Base-by-base conservation (phyloP, 768 basidiomycete genomes). In the Suillus cothurnatus region DNA sequence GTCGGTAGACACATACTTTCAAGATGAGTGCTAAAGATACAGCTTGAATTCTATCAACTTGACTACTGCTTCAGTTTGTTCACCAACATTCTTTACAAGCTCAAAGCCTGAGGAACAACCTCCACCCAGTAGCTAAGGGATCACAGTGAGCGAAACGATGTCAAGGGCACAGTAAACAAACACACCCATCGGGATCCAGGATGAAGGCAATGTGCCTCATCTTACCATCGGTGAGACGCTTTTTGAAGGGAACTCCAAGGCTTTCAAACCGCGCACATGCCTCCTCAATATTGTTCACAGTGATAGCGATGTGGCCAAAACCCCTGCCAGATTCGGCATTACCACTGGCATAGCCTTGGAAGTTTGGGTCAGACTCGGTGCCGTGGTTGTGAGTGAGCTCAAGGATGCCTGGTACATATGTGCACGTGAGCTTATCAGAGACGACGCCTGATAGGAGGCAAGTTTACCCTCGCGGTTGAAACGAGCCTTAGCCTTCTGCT, bases 341-440 rank as follows among this genome's bases (percentile, higher is more conserved):
- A 1, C 97, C 97, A 71, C 77, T 90, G 12, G 88, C 83, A 75
- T 97, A 98, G 41, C 94, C 95, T 70, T 87, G 75, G 82, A 95
- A 95, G 67, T 77, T 78, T 61, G 87, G 70, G 74, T 96, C 91
- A 63, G 78, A 80, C 79, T 99, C 97, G 64, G 94, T 93, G 63
- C 95, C 94, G 75, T 95, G 93, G 81, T 95, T 94, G 80, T 92
- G 88, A 2, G 91, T 94, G 58, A 95, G 83, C 75, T 96, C 93
- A 65, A 95, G 85, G 69, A 95, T 78, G 61, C 89, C 91, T 92
- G 69, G n/a, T 31, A 31, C 15, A 53, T 57, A 39, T 26, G 8
- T 28, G 38, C 58, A 41, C 12, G 38, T 56, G 52, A 63, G 52
- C 12, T 38, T n/a, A 21, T 63, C 39, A 28, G 15, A 53, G 12